Percentiles rank a stretch among this genome's conserved stretches.
Conservation (phyloP, 495 filamentous ascomycete species). For the Penicillium ochrochloron region DNA sequence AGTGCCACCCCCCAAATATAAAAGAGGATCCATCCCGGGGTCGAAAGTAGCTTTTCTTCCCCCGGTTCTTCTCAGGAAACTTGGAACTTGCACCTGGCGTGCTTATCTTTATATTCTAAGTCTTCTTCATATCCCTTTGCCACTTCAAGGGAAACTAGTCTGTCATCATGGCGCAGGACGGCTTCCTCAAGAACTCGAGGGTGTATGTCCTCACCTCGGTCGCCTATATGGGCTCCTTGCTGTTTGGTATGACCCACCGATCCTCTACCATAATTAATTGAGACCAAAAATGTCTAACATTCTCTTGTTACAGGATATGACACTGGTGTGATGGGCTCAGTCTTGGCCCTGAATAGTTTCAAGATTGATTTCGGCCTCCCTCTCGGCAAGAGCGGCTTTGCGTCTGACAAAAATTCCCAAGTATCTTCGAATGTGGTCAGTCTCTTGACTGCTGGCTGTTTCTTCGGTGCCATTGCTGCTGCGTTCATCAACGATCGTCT, state of each 20-base stretch:
- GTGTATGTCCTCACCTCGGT: slow-evolving; percentile 59
- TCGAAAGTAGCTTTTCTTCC: neutral
- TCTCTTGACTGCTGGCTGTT: slow-evolving; percentile 67
- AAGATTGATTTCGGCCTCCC: slow-evolving; percentile 59
- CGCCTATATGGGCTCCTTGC: slow-evolving; percentile 57
- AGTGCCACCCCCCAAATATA: slow-evolving; percentile 16
- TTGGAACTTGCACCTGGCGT: slow-evolving; percentile 10
- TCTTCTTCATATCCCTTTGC: neutral
- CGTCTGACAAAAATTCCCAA: slow-evolving; percentile 42
- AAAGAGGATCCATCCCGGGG: slow-evolving; percentile 17
- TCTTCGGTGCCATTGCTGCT: slow-evolving; percentile 67
- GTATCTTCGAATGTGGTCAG: slow-evolving; percentile 63
- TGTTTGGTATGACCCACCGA: slow-evolving; percentile 46
- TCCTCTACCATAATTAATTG: neutral
- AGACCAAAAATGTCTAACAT: neutral
- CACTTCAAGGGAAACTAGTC: neutral
- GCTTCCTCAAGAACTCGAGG: slow-evolving; percentile 55
- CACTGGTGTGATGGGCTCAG: slow-evolving; percentile 63
- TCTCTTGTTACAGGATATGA: slow-evolving; percentile 47
- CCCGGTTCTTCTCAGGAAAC: slow-evolving; percentile 4
- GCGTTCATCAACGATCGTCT: slow-evolving; percentile 61
- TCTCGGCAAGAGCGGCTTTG: slow-evolving; percentile 33
- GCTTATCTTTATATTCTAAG: slow-evolving; percentile 1
- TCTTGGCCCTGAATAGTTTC: slow-evolving; percentile 59
- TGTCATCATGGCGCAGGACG: slow-evolving; percentile 25